Conservation (phyloP, 768 basidiomycete genomes). For the Boletus rex-veris region DNA sequence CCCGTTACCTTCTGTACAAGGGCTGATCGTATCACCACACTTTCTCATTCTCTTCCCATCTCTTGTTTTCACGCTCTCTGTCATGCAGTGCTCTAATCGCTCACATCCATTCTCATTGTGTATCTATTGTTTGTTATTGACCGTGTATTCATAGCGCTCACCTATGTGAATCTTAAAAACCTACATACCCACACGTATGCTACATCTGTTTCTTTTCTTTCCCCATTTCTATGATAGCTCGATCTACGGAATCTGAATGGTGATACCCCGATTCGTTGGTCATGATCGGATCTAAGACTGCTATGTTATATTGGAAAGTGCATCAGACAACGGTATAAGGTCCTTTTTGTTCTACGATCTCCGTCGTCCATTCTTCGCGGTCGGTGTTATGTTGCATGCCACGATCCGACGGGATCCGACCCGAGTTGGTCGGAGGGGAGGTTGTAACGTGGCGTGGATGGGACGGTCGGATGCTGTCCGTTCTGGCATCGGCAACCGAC, state of each 20-base stretch:
- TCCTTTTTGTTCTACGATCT: no score
- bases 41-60: not conserved
- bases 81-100: constrained; percentile 10
- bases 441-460: no score
- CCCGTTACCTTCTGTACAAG: not conserved
- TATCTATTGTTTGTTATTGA: constrained; percentile 23
- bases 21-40: not conserved
- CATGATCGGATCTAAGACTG: not conserved
- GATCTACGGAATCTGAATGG: constrained; percentile 9
- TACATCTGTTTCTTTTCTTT: not conserved
- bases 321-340: no score
- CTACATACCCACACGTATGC: constrained; percentile 6
- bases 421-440: no score
- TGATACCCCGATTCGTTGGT: not conserved
- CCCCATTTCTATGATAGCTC: not conserved
- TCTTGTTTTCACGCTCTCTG: constrained; percentile 2
- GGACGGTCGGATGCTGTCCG: no score
- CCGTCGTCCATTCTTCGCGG: no score
- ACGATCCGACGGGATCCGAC: no score
- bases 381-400: no score
- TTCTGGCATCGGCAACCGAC: no score
- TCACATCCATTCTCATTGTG: constrained; percentile 11
- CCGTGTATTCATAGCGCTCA: constrained; percentile 21
- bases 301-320: not conserved
- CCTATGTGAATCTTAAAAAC: not conserved